A percentile compares a stretch with the other conserved stretches of the same genome.
These are phyloP conservation scores for Tolypocladium inflatum DNA, from an alignment of 2,329 filamentous ascomycete genomes.

Conservation along the genomic window DNA sequence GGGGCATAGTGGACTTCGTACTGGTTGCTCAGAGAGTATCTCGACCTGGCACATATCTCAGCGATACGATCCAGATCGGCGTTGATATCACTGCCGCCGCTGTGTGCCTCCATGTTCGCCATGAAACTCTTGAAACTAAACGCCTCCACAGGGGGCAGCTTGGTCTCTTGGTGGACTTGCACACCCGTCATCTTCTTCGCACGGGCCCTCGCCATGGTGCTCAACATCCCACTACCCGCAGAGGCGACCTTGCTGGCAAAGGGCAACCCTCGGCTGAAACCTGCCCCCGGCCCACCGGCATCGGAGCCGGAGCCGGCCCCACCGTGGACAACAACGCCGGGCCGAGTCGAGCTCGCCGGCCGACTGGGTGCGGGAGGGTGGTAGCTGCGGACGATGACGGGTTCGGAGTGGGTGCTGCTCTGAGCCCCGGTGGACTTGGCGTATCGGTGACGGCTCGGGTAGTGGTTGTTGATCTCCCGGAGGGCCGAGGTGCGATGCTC, in stretches of 20 bases:
- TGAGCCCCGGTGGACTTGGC: conserved; percentile 45
- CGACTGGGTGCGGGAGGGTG: conserved; percentile 34
- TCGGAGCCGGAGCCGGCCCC: conserved; percentile 16
- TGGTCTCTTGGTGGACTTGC: conserved; percentile 25
- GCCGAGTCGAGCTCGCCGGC: conserved; percentile 18
- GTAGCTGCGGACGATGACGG: conserved; percentile 57
- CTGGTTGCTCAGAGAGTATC: conserved; percentile 57
- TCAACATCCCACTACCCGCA: conserved; percentile 29
- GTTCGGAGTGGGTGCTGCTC: conserved; percentile 52
- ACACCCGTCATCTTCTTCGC: conserved; percentile 22
- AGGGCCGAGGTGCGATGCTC: conserved; percentile 50
- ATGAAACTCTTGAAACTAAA: conserved; percentile 58
- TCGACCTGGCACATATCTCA: conserved; percentile 56
- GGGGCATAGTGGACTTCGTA: conserved; percentile 57
- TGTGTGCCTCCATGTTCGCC: conserved; percentile 40
- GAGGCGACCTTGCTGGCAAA: conserved; percentile 21
- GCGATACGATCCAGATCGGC: conserved; percentile 55
- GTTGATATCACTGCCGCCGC: conserved; percentile 35
- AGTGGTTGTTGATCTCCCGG: conserved; percentile 48
- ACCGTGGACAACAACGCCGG: conserved; percentile 16
- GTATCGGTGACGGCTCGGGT: conserved; percentile 47
- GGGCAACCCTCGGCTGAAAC: conserved; percentile 19
- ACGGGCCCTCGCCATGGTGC: conserved; percentile 33
- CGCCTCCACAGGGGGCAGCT: conserved; percentile 51
- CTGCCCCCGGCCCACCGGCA: conserved; percentile 16